Conservation (phyloP, 495 filamentous ascomycete genomes). For the Echria macrotheca region DNA sequence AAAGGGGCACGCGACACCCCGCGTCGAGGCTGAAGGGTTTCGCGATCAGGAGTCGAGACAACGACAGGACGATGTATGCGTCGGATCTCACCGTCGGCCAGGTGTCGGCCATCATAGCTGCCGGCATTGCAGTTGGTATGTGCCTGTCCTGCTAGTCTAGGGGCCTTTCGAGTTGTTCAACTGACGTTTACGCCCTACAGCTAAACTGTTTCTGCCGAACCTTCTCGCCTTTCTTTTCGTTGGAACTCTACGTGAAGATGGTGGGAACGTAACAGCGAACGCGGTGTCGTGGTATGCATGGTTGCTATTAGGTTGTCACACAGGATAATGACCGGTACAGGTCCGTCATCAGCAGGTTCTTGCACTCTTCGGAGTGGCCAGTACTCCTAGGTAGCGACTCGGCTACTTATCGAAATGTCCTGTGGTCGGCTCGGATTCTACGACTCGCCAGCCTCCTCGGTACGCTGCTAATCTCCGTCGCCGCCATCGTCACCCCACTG, state of each 20-base stretch:
- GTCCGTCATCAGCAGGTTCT: neutral
- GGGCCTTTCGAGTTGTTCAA: neutral
- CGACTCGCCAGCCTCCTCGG: neutral
- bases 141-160: no score
- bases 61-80: no score
- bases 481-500: neutral
- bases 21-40: no score
- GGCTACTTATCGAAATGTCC: neutral
- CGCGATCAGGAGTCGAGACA: no score
- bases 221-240: neutral
- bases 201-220: neutral
- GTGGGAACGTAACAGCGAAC: neutral
- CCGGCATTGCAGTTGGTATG: neutral
- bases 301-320: no score
- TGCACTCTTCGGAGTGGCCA: neutral
- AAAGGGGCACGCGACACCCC: no score
- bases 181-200: neutral
- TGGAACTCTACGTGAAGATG: neutral
- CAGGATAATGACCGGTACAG: no score
- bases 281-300: no score
- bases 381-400: neutral
- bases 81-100: neutral
- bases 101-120: neutral
- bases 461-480: neutral
- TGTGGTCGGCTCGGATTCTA: neutral